Evolutionary conservation across 2,329 filamentous ascomycete genomes (phyloP), one percentile per base, ranked within the genome.

Genomic region (Lojkania enalia): DNA sequence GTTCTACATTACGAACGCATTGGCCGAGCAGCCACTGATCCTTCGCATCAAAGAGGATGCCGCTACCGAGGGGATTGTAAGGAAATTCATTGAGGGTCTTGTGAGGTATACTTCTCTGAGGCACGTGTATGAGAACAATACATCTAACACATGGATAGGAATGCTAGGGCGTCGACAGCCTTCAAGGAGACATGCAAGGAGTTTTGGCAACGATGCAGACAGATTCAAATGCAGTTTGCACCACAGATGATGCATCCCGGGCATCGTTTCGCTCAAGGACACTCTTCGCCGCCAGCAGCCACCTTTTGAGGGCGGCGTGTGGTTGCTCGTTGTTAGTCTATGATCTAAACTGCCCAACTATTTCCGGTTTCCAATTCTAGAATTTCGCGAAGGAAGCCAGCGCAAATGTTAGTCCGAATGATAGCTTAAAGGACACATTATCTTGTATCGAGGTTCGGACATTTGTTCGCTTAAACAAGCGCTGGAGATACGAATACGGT

Each of bases 361-460:
- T n/a, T n/a, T n/a, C n/a, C n/a, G n/a, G n/a, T n/a, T n/a, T n/a
- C n/a, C n/a, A n/a, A n/a, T n/a, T n/a, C 44, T 56, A 82, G 45
- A 85, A 77, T 39, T 74, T 67, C 59, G 77, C 77, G 76, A 87
- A 86, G 2, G 80, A 82, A 37, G 86, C 85, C 60, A 90, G 70
- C 19, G 85, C 80, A 70, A 90, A 90, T 20, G 87, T 86, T 31
- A 82, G 61, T n/a, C 83, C 82, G 65, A 91, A 90, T 2, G 84
- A 83, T 16, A 84, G 64, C 62, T 85, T 86, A 63, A 87, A 86
- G 14, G 80, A 79, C 2, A 81, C 77, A 55, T 83, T 80, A 48
- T 79, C 75, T 56, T 79, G 75, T 41, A 85, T 69, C 35, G 77
- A 71, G 3, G 74, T 74, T 35, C 73, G 67, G 15, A 82, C 48